A percentile compares a stretch with the other conserved stretches of the same genome.
Conservation (phyloP, 352 stramenopile species). For the Phytophthora ramorum region DNA sequence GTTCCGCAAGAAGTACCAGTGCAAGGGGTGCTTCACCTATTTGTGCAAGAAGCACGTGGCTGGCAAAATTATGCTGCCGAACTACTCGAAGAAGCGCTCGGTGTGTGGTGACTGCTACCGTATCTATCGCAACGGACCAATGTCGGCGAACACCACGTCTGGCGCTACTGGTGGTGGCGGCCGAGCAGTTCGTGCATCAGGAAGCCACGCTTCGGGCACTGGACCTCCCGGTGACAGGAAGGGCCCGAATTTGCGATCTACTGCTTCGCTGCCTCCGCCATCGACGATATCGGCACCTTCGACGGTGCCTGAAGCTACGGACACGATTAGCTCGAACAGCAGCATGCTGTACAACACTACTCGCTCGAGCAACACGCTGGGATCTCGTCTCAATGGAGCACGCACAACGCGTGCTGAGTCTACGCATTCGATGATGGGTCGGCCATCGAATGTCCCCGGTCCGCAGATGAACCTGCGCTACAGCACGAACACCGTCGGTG, state of each 20-base stretch:
- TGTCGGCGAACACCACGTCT: slow-evolving; percentile 42
- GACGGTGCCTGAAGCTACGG: slow-evolving; percentile 30
- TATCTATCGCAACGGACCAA: slow-evolving; percentile 61
- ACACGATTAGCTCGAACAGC: slow-evolving; percentile 36
- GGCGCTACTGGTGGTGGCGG: slow-evolving; percentile 17
- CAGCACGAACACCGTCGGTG: slow-evolving; percentile 44
- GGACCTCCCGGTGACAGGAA: slow-evolving; percentile 35
- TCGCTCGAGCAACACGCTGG: slow-evolving; percentile 27
- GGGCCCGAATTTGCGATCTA: slow-evolving; percentile 27
- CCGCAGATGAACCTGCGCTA: slow-evolving; percentile 63
- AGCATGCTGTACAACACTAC: slow-evolving; percentile 35
- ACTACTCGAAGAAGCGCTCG: slow-evolving; percentile 71
- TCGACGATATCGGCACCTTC: slow-evolving; percentile 37
- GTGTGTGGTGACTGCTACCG: slow-evolving; percentile 83
- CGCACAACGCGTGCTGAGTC: slow-evolving; percentile 52
- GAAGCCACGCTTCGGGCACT: slow-evolving; percentile 30
- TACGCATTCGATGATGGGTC: slow-evolving; percentile 55
- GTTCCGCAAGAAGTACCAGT: slow-evolving; percentile 90
- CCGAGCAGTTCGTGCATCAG: slow-evolving; percentile 32
- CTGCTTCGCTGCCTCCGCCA: slow-evolving; percentile 21
- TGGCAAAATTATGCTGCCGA: slow-evolving; percentile 67
- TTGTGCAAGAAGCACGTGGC: slow-evolving; percentile 86
- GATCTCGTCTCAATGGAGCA: slow-evolving; percentile 25
- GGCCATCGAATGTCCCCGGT: slow-evolving; percentile 49
- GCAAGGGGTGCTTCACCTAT: slow-evolving; percentile 80